These are phyloP conservation scores for Chaetomium fimeti DNA, from an alignment of 495 filamentous ascomycete genomes.

Conservation along the genomic window DNA sequence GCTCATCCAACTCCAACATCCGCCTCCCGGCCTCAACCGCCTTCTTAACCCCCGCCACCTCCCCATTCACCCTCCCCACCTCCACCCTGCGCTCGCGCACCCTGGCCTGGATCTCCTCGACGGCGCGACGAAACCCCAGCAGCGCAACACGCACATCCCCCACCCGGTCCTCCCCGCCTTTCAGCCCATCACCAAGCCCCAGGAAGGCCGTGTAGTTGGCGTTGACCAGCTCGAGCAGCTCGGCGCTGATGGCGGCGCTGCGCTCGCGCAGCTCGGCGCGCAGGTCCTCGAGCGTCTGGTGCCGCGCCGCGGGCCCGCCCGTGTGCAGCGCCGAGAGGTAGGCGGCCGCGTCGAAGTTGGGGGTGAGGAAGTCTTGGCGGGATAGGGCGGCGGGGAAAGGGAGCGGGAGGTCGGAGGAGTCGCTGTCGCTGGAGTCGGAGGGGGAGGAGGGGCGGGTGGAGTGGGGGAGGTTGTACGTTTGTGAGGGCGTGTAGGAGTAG, in stretches of 20 bases:
- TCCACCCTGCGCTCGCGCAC: conserved; percentile 50
- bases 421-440: conserved; percentile 34
- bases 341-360: conserved; percentile 72
- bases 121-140: conserved; percentile 76
- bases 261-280: conserved; percentile 78
- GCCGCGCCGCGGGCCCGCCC: conserved; percentile 49
- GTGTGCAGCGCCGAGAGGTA: conserved; percentile 76
- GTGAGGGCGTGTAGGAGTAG: conserved; percentile 35
- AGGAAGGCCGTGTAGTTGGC: conserved; percentile 90
- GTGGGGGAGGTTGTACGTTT: conserved; percentile 30
- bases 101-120: conserved; percentile 54
- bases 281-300: conserved; percentile 94
- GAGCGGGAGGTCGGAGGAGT: conserved; percentile 64
- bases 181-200: conserved; percentile 73
- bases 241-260: conserved; percentile 68
- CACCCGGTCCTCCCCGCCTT: conserved; percentile 85
- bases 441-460: conserved; percentile 34
- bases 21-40: conserved; percentile 58
- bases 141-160: conserved; percentile 89
- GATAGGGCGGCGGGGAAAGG: conserved; percentile 82
- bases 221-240: conserved; percentile 91
- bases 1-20: conserved; percentile 68
- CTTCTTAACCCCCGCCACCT: conserved; percentile 42
- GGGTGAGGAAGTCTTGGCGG: conserved; percentile 72
- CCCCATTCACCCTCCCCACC: conserved; percentile 41